Evolutionary conservation across 2,329 filamentous ascomycete species (phyloP), one percentile per base, ranked within the genome.

Genomic region (Hymenoscyphus scutula): DNA sequence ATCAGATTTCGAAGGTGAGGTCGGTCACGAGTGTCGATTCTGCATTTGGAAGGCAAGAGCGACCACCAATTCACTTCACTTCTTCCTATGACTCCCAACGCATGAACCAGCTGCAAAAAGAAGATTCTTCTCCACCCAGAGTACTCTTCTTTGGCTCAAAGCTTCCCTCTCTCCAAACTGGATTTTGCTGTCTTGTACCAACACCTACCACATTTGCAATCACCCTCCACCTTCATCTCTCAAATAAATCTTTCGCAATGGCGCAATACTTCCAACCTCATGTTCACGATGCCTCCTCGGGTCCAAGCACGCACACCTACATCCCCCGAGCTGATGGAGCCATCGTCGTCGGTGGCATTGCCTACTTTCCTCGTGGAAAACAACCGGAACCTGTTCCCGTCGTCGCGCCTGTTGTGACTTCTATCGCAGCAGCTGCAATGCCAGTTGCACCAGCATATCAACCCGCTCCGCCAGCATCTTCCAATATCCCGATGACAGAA

Each of bases 221-320:
- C 23, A 34, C 7, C 41, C 19, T 30, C 29, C 15, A 48, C 27
- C 53, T 19, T 19, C 56, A 58, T n/a, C n/a, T n/a, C n/a, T n/a
- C n/a, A 45, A 45, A 15, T 13, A 59, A 75, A 76, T 62, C 2
- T 19, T 48, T 48, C 41, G 2, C 41, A 2, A 48, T 48, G n/a
- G 10, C n/a, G n/a, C 41, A 48, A 11, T 23, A 23, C 41, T 23
- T 82, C 69, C 82, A 86, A 69, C 85, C 84, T 0, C 84, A 82
- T 30, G 82, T 84, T 17, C 82, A 83, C 3, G 82, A 85, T 67
- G 85, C 83, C 17, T 81, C 80, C 41, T 19, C 41, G 70, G 85
- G 84, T 3, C 80, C 82, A 1, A 82, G 82, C 62, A 70, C 78
- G 30, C 83, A 87, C 66, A 78, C 79, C 23, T 87, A 85, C 67